Evolutionary conservation across 805 yeast genomes (phyloP).

Genomic region (Diddensiella santjacobensis): DNA sequence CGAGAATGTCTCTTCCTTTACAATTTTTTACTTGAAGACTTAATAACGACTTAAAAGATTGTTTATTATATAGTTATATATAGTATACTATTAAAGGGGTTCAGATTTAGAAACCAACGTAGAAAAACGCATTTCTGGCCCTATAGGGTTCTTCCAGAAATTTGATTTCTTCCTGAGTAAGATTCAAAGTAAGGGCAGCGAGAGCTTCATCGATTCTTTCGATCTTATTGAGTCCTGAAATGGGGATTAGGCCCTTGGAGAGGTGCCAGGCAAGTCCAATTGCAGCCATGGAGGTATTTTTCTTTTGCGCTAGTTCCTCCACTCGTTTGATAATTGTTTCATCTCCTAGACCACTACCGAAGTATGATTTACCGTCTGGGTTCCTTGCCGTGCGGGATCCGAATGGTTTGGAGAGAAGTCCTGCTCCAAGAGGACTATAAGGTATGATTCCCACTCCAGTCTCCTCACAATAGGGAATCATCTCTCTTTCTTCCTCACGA

Average conservation of each 20-base stretch:
- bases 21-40: too few species aligned
- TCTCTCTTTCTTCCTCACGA: slow-evolving; percentile 63
- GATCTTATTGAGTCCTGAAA: slow-evolving; percentile 44
- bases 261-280: slow-evolving; percentile 53
- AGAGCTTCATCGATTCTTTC: slow-evolving; percentile 53
- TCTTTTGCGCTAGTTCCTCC: slow-evolving; percentile 50
- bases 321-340: slow-evolving; percentile 44
- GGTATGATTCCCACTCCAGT: slow-evolving; percentile 59
- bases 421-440: slow-evolving; percentile 58
- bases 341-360: slow-evolving; percentile 14
- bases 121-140: neutral
- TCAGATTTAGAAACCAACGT: too few species aligned
- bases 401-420: slow-evolving; percentile 50
- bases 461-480: slow-evolving; percentile 51
- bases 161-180: slow-evolving; percentile 34
- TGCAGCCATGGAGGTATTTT: slow-evolving; percentile 49
- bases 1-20: too few species aligned
- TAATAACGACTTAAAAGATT: too few species aligned
- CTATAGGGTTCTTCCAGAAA: slow-evolving; percentile 32
- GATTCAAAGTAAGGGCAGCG: slow-evolving; percentile 38
- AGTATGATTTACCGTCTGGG: neutral
- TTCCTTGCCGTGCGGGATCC: slow-evolving; percentile 1
- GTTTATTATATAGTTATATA: too few species aligned
- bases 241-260: slow-evolving; percentile 49
- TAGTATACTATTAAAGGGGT: neutral